A percentile compares a stretch with the other conserved stretches of the same genome.
Evolutionary conservation across 2,329 filamentous ascomycete genomes (phyloP).

Genomic region (Plenodomus biglobosus): DNA sequence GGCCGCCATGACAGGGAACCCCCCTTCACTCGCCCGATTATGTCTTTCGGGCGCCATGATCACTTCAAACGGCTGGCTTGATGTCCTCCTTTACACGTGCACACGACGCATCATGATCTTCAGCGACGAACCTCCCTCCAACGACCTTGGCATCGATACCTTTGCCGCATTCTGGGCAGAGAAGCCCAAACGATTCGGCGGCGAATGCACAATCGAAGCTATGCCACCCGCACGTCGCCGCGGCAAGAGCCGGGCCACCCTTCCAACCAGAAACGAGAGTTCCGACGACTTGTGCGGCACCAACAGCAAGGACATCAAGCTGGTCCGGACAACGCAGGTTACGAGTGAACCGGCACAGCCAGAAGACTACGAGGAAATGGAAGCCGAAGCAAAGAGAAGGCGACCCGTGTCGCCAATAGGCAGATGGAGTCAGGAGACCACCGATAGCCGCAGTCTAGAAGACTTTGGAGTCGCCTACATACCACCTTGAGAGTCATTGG

Average conservation of each 20-base stretch:
- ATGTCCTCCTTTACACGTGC: constrained; percentile 60
- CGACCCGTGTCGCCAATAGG: constrained; percentile 31
- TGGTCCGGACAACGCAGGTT: constrained; percentile 40
- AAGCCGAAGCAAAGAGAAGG: constrained; percentile 23
- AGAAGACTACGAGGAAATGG: constrained; percentile 40
- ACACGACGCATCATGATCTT: constrained; percentile 59
- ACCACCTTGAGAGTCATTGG: constrained; percentile 6
- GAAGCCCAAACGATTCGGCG: constrained; percentile 46
- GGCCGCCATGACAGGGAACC: constrained; percentile 59
- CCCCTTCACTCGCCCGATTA: constrained; percentile 50
- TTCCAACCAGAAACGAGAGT: constrained; percentile 24
- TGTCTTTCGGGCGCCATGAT: constrained; percentile 59
- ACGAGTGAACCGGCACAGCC: constrained; percentile 36
- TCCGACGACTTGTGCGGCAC: constrained; percentile 29
- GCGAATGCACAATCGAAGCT: constrained; percentile 49
- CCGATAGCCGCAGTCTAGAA: constrained; percentile 16
- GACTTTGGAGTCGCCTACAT: constrained; percentile 5
- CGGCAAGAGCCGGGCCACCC: constrained; percentile 19
- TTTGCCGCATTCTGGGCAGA: constrained; percentile 41
- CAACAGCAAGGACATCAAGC: constrained; percentile 35
- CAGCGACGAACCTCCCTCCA: constrained; percentile 50
- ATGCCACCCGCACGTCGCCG: constrained; percentile 7
- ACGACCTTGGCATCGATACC: constrained; percentile 40
- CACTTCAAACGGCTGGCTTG: constrained; percentile 61
- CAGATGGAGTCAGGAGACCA: constrained; percentile 39